Percentiles rank a stretch among this genome's conserved stretches.
phyloP scores from a whole-genome alignment of 306 rosid species.

The Cyamopsis tetragonoloba region DNA sequence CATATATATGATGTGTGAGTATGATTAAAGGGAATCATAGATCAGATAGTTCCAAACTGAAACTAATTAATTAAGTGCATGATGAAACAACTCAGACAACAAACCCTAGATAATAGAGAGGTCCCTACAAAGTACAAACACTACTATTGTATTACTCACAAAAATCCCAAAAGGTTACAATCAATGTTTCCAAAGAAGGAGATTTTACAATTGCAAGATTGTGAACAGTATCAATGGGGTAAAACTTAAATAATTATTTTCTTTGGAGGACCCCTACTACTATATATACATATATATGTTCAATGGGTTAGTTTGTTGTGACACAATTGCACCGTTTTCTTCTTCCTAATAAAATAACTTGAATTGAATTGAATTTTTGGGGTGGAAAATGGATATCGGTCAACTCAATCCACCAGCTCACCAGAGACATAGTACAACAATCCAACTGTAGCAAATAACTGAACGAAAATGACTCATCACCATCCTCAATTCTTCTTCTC shows the following conservation, averaged over 20 bases:
- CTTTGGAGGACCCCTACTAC: not conserved
- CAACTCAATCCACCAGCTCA: conserved; percentile 41
- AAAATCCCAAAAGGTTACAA: not conserved
- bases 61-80: no score
- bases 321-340: not conserved
- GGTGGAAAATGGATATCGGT: conserved; percentile 12
- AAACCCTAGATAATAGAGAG: no score
- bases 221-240: not conserved
- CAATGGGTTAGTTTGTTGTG: not conserved
- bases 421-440: conserved; percentile 18
- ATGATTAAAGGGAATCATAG: no score
- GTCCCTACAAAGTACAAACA: not conserved
- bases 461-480: conserved; percentile 61
- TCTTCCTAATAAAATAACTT: no score
- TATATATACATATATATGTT: not conserved
- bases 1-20: no score
- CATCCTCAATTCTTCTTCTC: conserved; percentile 40
- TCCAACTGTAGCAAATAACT: conserved; percentile 44
- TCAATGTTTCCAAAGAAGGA: not conserved
- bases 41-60: no score
- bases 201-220: not conserved
- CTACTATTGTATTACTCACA: conserved; percentile 4
- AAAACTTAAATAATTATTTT: not conserved
- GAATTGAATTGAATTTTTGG: not conserved
- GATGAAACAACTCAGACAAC: no score